Evolutionary conservation across 2,329 filamentous ascomycete species (phyloP), one percentile per base, ranked within the genome.

Genomic region (Penicillium sp.): DNA sequence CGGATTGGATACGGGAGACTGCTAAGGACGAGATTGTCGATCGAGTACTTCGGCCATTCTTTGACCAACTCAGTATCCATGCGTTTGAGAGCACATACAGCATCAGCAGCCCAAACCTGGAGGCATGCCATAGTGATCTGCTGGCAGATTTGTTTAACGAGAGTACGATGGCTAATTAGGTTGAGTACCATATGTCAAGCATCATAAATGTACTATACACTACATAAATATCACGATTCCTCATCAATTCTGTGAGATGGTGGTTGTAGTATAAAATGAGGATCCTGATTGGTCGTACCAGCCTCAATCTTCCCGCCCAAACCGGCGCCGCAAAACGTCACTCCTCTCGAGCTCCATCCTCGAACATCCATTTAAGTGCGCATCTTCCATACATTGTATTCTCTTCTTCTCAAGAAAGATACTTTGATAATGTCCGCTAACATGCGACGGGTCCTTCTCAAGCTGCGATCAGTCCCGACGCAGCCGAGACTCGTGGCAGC

Each of bases 81-180:
- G 90, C 91, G 0, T 99, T 97, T 78, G 95, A 99, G 81, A 91
- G 90, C 64, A 94, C 91, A 59, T 99, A 99, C 76, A 88, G 90
- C 17, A 93, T 97, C 88, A 89, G 88, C 41, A 76, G 77, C 47
- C 78, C 90, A 29, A 92, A 96, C 75, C 74, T 84, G 69, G 85
- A 88, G 56, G 82, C 82, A 9, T 93, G 91, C 70, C 81, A 85
- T 57, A 80, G 84, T 66, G 84, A 84, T 52, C 72, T 96, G 63
- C 74, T 96, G 72, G 86, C 79, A 72, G 92, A 96, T 79, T 71
- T 96, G 63, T 95, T 94, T 82, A 90, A 93, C 71, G 91, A 95
- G 80, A 85, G 83, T 71, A 92, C 81, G 15, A 78, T 85, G 72
- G 79, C 74, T 35, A 77, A 74, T 60, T 65, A 63, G 47, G 26